Percentiles rank a stretch among this genome's conserved stretches.
Conservation (phyloP, 1,284 basidiomycete genomes). For the Uromyces viciae-fabae region DNA sequence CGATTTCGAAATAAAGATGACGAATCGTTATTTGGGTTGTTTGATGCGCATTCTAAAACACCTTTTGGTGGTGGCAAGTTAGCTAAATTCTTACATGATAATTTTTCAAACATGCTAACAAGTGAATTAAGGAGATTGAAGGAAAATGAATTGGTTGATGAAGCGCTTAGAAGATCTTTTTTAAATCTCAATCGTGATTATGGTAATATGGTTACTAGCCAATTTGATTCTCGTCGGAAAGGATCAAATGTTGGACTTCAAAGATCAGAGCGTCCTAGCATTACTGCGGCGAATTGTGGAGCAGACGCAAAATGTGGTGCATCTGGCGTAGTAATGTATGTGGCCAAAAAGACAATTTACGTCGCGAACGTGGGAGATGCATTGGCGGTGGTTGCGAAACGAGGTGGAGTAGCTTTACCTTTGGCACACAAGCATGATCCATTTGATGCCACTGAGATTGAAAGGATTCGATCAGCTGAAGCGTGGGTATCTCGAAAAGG, state of each 20-base stretch:
- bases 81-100: conserved; percentile 73
- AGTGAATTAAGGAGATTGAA: conserved; percentile 62
- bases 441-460: conserved; percentile 77
- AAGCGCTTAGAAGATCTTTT: conserved; percentile 81
- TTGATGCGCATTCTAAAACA: conserved; percentile 66
- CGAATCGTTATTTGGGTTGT: conserved; percentile 95
- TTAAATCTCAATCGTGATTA: conserved; percentile 71
- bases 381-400: conserved; percentile 78
- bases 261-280: conserved; percentile 53
- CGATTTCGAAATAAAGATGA: conserved; percentile 72
- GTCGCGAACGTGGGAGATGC: conserved; percentile 88
- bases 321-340: conserved; percentile 80
- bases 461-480: conserved; percentile 82
- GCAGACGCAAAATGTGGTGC: conserved; percentile 65
- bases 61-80: conserved; percentile 57
- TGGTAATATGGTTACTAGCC: conserved; percentile 63
- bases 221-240: conserved; percentile 62
- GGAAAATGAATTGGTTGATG: conserved; percentile 63
- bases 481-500: conserved; percentile 96
- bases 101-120: conserved; percentile 66
- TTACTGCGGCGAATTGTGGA: conserved; percentile 46
- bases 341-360: conserved; percentile 74
- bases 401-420: conserved; percentile 70
- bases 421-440: conserved; percentile 84
- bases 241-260: conserved; percentile 65